Conservation (phyloP, 192 early-diverging fungal species). For the Podochytrium sp. region DNA sequence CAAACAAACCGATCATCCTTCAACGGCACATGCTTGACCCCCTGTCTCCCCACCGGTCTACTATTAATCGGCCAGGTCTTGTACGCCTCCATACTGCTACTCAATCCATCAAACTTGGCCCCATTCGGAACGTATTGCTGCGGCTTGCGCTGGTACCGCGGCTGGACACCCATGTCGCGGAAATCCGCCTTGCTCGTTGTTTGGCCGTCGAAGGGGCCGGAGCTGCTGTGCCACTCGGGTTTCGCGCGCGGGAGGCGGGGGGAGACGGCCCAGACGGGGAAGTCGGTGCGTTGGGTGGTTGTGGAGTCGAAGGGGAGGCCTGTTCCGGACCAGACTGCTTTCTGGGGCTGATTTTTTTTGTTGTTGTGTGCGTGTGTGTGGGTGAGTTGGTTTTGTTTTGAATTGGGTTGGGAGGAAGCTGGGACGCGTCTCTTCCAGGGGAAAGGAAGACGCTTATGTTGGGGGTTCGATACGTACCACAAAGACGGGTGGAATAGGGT, state of each 20-base stretch:
- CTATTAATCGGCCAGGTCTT: slow-evolving; percentile 41
- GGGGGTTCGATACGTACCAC: slow-evolving; percentile 27
- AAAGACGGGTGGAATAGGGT: slow-evolving; percentile 38
- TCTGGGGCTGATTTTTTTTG: slow-evolving; percentile 24
- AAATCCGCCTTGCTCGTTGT: slow-evolving; percentile 49
- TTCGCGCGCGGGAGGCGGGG: slow-evolving; percentile 14
- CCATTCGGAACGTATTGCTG: slow-evolving; percentile 39
- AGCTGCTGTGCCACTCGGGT: slow-evolving; percentile 28
- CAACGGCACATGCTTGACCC: slow-evolving; percentile 22
- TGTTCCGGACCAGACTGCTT: slow-evolving; percentile 38
- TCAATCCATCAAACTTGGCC: slow-evolving; percentile 45
- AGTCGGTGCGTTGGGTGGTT: slow-evolving; percentile 50
- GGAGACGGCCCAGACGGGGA: slow-evolving; percentile 40
- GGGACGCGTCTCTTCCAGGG: background rate
- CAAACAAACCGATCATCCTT: slow-evolving; percentile 42
- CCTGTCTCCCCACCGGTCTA: slow-evolving; percentile 26
- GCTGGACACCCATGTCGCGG: slow-evolving; percentile 26
- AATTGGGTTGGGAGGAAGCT: background rate
- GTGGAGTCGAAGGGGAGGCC: slow-evolving; percentile 36
- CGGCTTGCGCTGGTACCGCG: slow-evolving; percentile 34
- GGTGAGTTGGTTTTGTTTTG: background rate
- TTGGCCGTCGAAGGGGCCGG: slow-evolving; percentile 43
- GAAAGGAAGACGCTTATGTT: background rate
- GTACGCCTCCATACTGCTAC: slow-evolving; percentile 42
- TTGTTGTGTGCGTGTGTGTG: background rate